These are phyloP conservation scores for Sutorius australiensis DNA, from an alignment of 768 basidiomycete species.

Conservation along the genomic window DNA sequence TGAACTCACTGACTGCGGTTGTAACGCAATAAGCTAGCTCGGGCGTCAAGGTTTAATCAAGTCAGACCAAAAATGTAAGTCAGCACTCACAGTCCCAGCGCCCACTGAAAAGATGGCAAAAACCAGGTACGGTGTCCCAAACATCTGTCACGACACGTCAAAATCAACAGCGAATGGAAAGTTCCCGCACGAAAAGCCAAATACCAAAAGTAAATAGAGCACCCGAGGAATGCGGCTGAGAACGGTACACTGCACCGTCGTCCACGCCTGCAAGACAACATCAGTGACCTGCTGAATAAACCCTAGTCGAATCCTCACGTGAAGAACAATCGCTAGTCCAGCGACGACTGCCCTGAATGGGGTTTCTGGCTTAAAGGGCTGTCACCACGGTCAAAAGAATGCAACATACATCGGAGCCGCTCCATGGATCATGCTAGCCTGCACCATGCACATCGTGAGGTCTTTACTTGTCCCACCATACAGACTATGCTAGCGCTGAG, in stretches of 20 bases:
- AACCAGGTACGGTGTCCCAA: conserved; percentile 38
- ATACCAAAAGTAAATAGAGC: conserved; percentile 25
- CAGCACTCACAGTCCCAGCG: conserved; percentile 36
- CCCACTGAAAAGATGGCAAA: conserved; percentile 40
- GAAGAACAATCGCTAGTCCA: conserved; percentile 39
- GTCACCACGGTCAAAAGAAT: neutral
- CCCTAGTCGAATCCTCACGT: conserved; percentile 25
- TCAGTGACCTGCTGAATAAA: conserved; percentile 2
- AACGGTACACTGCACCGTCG: conserved; percentile 27
- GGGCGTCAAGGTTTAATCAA: conserved; percentile 10
- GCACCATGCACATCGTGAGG: conserved; percentile 41
- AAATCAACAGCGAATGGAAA: neutral
- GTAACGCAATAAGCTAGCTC: conserved; percentile 17
- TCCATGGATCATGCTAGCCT: conserved; percentile 52
- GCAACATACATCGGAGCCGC: conserved; percentile 48
- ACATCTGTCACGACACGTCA: conserved; percentile 29
- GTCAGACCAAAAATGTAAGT: conserved; percentile 10
- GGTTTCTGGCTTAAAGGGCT: conserved; percentile 1
- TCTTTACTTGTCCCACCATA: conserved; percentile 28
- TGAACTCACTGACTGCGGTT: conserved; percentile 15
- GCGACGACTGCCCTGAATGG: conserved; percentile 39
- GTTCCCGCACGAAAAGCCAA: neutral
- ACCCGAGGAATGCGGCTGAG: conserved; percentile 23
- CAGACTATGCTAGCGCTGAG: conserved; percentile 26
- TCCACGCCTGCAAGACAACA: conserved; percentile 33